phyloP scores from a whole-genome alignment of 1,284 basidiomycete species.

The Ceratobasidium sp. region DNA sequence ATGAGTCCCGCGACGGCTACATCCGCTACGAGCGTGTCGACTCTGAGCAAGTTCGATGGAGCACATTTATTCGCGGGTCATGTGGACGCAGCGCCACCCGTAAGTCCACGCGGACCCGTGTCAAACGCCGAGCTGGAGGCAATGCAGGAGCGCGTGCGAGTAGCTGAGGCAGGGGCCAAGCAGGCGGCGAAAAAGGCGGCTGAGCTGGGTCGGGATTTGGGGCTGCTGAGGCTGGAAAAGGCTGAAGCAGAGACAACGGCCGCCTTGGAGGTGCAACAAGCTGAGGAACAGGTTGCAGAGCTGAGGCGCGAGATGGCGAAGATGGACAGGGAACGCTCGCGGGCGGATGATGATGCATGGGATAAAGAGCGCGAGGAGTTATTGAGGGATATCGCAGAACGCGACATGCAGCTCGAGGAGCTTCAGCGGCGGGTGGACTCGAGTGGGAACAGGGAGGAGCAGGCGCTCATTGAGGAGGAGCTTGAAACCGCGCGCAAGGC shows the following conservation, averaged over 20 bases:
- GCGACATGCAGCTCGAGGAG: conserved; percentile 46
- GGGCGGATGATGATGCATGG: conserved; percentile 69
- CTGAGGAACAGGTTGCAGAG: conserved; percentile 66
- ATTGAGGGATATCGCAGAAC: conserved; percentile 25
- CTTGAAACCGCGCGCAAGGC: conserved; percentile 61
- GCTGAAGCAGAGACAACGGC: conserved; percentile 70
- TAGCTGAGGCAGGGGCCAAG: conserved; percentile 65
- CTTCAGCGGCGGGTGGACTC: conserved; percentile 60
- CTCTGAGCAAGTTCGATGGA: conserved; percentile 73
- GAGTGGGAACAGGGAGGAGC: conserved; percentile 56
- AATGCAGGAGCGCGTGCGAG: conserved; percentile 69
- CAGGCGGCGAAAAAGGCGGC: conserved; percentile 65
- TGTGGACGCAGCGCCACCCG: conserved; percentile 68
- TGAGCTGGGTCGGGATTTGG: conserved; percentile 69
- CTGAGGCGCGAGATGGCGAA: conserved; percentile 70
- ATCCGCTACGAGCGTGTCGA: conserved; percentile 59
- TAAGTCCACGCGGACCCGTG: conserved; percentile 53
- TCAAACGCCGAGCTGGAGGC: conserved; percentile 57
- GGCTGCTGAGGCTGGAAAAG: conserved; percentile 69
- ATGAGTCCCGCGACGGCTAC: conserved; percentile 64
- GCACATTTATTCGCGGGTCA: conserved; percentile 84
- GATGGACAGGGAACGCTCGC: conserved; percentile 64
- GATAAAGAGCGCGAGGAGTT: conserved; percentile 63
- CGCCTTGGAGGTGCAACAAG: conserved; percentile 69
- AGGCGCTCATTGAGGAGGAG: conserved; percentile 63